A percentile compares a stretch with the other conserved stretches of the same genome.
phyloP scores from a whole-genome alignment of 2,329 filamentous ascomycete species.

The Clonostachys solani region DNA sequence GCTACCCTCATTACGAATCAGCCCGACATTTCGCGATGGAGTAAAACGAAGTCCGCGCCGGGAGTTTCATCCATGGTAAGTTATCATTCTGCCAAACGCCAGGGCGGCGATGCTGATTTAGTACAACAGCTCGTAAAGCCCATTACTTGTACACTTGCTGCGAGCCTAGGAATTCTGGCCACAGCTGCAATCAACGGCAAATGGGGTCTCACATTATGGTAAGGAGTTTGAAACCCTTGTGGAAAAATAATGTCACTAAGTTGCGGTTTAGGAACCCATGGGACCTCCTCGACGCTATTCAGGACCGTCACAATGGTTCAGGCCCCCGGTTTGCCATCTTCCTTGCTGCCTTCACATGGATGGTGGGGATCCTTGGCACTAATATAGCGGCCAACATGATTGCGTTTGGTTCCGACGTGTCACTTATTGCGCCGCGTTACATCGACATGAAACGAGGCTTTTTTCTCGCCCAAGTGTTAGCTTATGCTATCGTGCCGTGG shows the following conservation, averaged over 20 bases:
- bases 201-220: too few species aligned
- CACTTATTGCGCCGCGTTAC: slow-evolving; percentile 43
- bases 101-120: too few species aligned
- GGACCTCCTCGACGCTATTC: not conserved
- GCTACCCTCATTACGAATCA: not conserved
- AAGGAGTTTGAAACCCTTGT: too few species aligned
- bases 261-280: slow-evolving; percentile 12
- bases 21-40: not conserved
- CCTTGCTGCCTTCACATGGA: slow-evolving; percentile 15
- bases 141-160: too few species aligned
- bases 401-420: slow-evolving; percentile 10
- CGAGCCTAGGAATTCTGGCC: too few species aligned
- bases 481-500: slow-evolving; percentile 15
- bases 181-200: too few species aligned
- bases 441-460: slow-evolving; percentile 53
- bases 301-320: slow-evolving; percentile 19
- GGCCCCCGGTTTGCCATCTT: slow-evolving; percentile 20
- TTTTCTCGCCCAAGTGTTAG: slow-evolving; percentile 17
- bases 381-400: slow-evolving; percentile 12
- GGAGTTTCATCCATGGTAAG: too few species aligned
- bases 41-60: not conserved
- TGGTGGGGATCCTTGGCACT: slow-evolving; percentile 12
- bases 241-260: too few species aligned
- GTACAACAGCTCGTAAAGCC: too few species aligned
- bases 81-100: too few species aligned